Conservation (phyloP, 306 rosid species). For the Cucurbita moschata region DNA sequence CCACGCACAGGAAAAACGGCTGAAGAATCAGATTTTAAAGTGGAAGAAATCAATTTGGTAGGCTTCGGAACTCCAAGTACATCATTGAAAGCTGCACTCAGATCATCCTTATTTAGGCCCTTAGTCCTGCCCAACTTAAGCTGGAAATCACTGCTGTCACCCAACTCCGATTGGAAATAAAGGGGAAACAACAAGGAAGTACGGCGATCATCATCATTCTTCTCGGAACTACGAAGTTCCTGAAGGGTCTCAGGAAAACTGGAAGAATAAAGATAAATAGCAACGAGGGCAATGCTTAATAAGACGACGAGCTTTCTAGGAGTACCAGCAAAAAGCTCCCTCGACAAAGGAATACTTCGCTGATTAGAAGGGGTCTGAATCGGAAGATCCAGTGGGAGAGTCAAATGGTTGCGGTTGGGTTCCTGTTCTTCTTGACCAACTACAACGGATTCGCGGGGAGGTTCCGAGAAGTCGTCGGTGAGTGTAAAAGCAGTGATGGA, state of each 20-base stretch:
- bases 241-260: conserved; percentile 20
- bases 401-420: neutral
- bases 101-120: conserved; percentile 17
- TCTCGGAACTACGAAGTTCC: conserved; percentile 23
- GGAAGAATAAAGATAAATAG: conserved; percentile 34
- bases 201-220: conserved; percentile 22
- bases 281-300: conserved; percentile 36
- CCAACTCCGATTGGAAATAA: conserved; percentile 28
- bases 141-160: conserved; percentile 30
- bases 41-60: conserved; percentile 20
- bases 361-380: conserved; percentile 18
- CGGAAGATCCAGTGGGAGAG: conserved; percentile 3
- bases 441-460: neutral
- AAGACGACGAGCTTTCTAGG: conserved; percentile 29
- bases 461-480: conserved; percentile 20
- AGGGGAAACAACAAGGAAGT: conserved; percentile 38
- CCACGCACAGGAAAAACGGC: conserved; percentile 58
- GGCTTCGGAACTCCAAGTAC: neutral
- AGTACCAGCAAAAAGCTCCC: conserved; percentile 13
- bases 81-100: conserved; percentile 8
- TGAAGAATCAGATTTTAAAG: conserved; percentile 24
- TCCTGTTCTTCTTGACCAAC: conserved; percentile 4
- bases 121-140: conserved; percentile 38
- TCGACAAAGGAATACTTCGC: conserved; percentile 14
- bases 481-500: conserved; percentile 61